Percentiles rank a stretch among this genome's conserved stretches.
Conservation (phyloP, 2,329 filamentous ascomycete genomes). For the Fusarium odoratissimum region DNA sequence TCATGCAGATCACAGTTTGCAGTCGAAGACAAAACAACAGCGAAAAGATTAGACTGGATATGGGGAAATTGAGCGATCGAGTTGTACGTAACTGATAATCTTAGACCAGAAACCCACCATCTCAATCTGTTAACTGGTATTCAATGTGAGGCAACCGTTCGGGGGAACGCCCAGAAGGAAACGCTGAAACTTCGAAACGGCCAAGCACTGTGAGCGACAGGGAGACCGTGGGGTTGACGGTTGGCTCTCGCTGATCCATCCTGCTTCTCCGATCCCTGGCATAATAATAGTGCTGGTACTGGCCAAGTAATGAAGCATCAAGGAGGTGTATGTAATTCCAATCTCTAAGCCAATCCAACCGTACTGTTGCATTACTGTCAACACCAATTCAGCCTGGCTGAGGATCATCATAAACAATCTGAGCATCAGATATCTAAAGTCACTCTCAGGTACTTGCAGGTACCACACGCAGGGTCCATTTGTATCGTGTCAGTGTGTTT, state of each 20-base stretch:
- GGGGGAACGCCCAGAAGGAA: constrained; percentile 4
- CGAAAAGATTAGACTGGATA: constrained; percentile 5
- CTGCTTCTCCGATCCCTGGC: constrained; percentile 21
- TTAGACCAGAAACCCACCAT: constrained; percentile 7
- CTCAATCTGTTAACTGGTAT: background rate
- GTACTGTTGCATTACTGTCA: constrained; percentile 3
- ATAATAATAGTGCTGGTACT: background rate
- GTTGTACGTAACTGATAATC: constrained; percentile 26
- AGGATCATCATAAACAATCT: constrained; percentile 1
- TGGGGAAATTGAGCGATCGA: constrained; percentile 19
- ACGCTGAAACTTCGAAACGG: constrained; percentile 33
- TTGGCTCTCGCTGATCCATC: constrained; percentile 43
- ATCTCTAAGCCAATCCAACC: constrained; percentile 25
- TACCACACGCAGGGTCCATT: constrained; percentile 11
- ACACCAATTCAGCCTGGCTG: constrained; percentile 16
- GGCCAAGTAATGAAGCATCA: constrained; percentile 1
- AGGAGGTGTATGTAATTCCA: constrained; percentile 10
- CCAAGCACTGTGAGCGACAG: constrained; percentile 32
- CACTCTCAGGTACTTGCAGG: constrained; percentile 26
- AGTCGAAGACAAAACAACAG: background rate
- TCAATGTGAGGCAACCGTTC: constrained; percentile 2
- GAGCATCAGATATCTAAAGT: constrained; percentile 6
- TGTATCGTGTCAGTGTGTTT: background rate
- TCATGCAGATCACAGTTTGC: constrained; percentile 11
- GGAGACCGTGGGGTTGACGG: constrained; percentile 45